A percentile compares a stretch with the other conserved stretches of the same genome.
These are phyloP conservation scores for Pyrus hybrid DNA, from an alignment of 331 rosid species.

Conservation along the genomic window DNA sequence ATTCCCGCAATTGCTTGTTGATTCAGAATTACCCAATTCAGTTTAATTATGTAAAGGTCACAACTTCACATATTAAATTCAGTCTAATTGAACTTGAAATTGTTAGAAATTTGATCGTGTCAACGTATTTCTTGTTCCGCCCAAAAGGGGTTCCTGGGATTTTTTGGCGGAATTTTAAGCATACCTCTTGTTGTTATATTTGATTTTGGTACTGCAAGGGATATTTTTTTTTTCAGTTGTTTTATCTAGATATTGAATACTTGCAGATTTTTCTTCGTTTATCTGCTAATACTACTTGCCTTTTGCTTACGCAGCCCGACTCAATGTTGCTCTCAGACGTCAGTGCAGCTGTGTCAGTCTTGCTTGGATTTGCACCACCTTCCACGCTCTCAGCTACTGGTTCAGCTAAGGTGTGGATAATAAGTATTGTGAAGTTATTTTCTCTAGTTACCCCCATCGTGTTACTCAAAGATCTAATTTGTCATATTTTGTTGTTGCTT, in stretches of 20 bases:
- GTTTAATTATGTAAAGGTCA: not conserved
- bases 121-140: not conserved
- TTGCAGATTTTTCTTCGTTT: not conserved
- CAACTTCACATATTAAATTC: not conserved
- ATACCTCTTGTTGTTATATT: not conserved
- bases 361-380: conserved; percentile 90
- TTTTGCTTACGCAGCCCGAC: conserved; percentile 41
- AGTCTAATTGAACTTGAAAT: not conserved
- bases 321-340: conserved; percentile 55
- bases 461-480: conserved; percentile 9
- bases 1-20: not conserved
- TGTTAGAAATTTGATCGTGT: not conserved
- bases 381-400: conserved; percentile 53
- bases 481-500: conserved; percentile 15
- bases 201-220: not conserved
- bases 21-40: not conserved
- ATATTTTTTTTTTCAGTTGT: not conserved
- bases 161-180: not conserved
- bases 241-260: not conserved
- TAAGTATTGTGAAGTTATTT: not conserved
- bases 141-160: not conserved
- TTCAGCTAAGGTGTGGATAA: conserved; percentile 68
- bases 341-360: conserved; percentile 70
- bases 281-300: conserved; percentile 13
- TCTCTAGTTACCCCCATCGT: not conserved